phyloP scores from a whole-genome alignment of 2,329 filamentous ascomycete genomes.

The Cladosporium sp. region DNA sequence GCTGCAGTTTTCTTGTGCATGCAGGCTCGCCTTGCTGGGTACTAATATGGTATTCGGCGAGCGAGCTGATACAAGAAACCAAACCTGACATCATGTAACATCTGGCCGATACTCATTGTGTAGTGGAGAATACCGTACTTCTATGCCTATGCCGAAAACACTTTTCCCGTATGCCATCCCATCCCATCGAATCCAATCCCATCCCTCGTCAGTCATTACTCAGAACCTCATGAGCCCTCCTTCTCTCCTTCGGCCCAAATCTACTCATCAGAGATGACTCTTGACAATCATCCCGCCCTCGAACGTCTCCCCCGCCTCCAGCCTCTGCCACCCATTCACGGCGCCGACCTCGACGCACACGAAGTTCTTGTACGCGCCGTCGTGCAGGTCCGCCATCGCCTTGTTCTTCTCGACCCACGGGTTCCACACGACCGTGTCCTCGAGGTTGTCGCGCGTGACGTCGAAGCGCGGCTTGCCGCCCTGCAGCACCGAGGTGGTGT shows the following conservation, averaged over 20 bases:
- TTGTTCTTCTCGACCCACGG: constrained; percentile 83
- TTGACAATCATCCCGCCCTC: constrained; percentile 56
- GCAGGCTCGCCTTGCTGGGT: too few species aligned
- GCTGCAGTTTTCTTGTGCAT: too few species aligned
- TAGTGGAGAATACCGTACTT: too few species aligned
- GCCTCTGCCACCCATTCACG: constrained; percentile 72
- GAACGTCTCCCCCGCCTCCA: constrained; percentile 71
- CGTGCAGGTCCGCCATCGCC: constrained; percentile 76
- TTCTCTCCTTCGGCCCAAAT: not conserved
- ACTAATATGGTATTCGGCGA: too few species aligned
- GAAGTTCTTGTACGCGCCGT: constrained; percentile 89
- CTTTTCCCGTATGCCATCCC: not conserved
- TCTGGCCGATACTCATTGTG: too few species aligned
- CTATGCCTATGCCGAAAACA: not conserved
- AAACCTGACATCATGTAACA: too few species aligned
- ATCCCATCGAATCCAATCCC: not conserved
- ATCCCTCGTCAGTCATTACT: not conserved
- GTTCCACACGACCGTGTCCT: constrained; percentile 93
- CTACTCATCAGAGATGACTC: constrained; percentile 19
- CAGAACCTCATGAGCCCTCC: not conserved
- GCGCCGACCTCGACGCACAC: constrained; percentile 87
- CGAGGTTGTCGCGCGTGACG: constrained; percentile 75
- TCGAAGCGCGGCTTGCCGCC: constrained; percentile 60
- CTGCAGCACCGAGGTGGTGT: constrained; percentile 59
- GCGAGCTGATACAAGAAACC: too few species aligned